A percentile compares a stretch with the other conserved stretches of the same genome.
phyloP scores from a whole-genome alignment of 2,329 filamentous ascomycete species.

The Hypoxylon sp. region DNA sequence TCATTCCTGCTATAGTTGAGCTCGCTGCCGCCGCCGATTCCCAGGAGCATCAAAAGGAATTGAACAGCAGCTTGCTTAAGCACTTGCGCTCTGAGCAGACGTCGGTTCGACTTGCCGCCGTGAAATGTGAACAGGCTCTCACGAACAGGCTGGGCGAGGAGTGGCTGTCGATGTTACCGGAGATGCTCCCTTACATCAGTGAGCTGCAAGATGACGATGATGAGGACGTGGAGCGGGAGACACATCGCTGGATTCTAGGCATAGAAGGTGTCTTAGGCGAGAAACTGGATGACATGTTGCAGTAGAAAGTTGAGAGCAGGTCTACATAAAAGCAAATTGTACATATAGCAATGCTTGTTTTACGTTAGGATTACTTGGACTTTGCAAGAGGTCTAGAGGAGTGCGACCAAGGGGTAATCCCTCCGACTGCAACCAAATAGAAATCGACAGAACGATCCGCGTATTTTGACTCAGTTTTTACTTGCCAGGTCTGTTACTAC shows the following conservation, averaged over 20 bases:
- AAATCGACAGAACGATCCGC: not conserved
- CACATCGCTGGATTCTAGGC: slow-evolving; percentile 88
- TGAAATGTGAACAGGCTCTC: slow-evolving; percentile 84
- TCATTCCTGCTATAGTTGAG: slow-evolving; percentile 83
- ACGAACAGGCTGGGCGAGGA: slow-evolving; percentile 90
- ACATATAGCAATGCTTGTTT: not conserved
- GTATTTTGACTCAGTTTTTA: not conserved
- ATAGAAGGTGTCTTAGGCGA: slow-evolving; percentile 93
- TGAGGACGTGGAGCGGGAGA: slow-evolving; percentile 91
- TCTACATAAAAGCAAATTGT: slow-evolving; percentile 14
- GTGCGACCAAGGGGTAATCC: not conserved
- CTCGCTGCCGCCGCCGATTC: slow-evolving; percentile 86
- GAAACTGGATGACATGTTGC: slow-evolving; percentile 91
- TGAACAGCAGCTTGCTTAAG: slow-evolving; percentile 84
- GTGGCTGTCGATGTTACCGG: slow-evolving; percentile 90
- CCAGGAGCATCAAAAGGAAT: slow-evolving; percentile 89
- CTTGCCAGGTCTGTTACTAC: not conserved
- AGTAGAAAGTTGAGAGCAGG: slow-evolving; percentile 64
- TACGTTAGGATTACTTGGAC: not conserved
- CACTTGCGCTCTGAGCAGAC: slow-evolving; percentile 82
- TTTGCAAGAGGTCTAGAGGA: not conserved
- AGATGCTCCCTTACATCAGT: slow-evolving; percentile 97
- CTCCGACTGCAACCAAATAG: not conserved
- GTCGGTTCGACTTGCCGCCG: slow-evolving; percentile 82
- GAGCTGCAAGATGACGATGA: slow-evolving; percentile 98